These are phyloP conservation scores for Tremellales sp. DNA, from an alignment of 1,284 basidiomycete species.

Conservation along the genomic window DNA sequence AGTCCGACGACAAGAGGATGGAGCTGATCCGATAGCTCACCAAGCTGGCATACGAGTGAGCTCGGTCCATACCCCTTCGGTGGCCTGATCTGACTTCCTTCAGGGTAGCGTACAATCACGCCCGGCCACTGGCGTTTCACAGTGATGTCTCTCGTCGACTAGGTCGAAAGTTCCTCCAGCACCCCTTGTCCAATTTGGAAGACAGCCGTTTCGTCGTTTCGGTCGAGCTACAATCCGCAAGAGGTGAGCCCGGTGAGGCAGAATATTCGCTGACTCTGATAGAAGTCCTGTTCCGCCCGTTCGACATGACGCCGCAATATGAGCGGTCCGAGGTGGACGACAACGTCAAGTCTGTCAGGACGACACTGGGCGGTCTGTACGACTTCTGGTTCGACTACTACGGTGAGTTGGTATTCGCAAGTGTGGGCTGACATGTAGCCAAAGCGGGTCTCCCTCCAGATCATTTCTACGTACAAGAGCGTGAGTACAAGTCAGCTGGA, in stretches of 20 bases:
- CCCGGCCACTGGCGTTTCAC: conserved; percentile 78
- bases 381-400: conserved; percentile 43
- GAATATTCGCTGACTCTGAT: conserved; percentile 1
- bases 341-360: conserved; percentile 35
- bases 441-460: conserved; percentile 12
- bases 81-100: neutral
- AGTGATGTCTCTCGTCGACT: conserved; percentile 80
- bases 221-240: conserved; percentile 45
- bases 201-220: conserved; percentile 89
- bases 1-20: conserved; percentile 7
- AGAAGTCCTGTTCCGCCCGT: conserved; percentile 37
- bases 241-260: conserved; percentile 22
- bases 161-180: conserved; percentile 68
- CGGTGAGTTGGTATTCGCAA: conserved; percentile 7
- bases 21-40: conserved; percentile 53
- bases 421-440: neutral
- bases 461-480: conserved; percentile 22
- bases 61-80: neutral
- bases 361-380: conserved; percentile 35
- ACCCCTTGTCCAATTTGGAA: conserved; percentile 79
- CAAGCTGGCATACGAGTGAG: conserved; percentile 66
- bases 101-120: conserved; percentile 51
- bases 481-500: conserved; percentile 14
- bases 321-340: conserved; percentile 33
- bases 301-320: conserved; percentile 24